These are phyloP conservation scores for Cyclostephanos invisitatus DNA, from an alignment of 108 stramenopile species.

Conservation along the genomic window DNA sequence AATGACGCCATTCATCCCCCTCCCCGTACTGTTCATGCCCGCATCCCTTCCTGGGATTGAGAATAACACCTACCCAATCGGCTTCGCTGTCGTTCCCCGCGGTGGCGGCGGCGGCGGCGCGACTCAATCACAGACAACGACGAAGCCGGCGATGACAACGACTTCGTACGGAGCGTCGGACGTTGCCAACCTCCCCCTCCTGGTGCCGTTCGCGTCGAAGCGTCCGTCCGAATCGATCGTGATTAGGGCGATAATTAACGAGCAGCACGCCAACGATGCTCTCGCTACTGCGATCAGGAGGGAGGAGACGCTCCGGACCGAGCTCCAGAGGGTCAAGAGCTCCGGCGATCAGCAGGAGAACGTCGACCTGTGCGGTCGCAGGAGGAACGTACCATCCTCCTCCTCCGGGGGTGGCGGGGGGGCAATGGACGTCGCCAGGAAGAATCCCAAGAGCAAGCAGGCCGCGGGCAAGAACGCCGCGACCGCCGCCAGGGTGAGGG, in stretches of 20 bases:
- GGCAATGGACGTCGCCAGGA: neutral
- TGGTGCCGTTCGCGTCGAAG: neutral
- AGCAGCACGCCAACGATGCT: constrained; percentile 1
- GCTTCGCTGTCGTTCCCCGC: too few relatives aligned
- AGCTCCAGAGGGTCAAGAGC: constrained; percentile 18
- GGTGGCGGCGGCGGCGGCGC: too few relatives aligned
- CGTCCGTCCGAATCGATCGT: constrained; percentile 2
- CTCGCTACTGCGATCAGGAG: neutral
- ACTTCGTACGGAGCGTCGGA: neutral
- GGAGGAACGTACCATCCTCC: neutral
- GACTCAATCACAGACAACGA: neutral
- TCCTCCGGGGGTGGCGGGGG: neutral
- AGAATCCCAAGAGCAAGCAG: neutral
- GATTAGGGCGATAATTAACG: constrained; percentile 12
- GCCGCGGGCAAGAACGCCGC: neutral
- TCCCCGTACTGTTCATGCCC: too few relatives aligned
- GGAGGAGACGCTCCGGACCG: constrained; percentile 16
- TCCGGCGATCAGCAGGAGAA: neutral
- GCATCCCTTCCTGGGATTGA: too few relatives aligned
- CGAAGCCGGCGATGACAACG: neutral
- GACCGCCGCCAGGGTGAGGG: neutral
- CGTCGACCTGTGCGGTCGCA: neutral
- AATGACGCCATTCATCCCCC: too few relatives aligned
- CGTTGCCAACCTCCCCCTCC: constrained; percentile 6
- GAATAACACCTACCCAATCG: neutral